Conservation (phyloP, 1,284 basidiomycete species). For the Ceratobasidium papillatum region DNA sequence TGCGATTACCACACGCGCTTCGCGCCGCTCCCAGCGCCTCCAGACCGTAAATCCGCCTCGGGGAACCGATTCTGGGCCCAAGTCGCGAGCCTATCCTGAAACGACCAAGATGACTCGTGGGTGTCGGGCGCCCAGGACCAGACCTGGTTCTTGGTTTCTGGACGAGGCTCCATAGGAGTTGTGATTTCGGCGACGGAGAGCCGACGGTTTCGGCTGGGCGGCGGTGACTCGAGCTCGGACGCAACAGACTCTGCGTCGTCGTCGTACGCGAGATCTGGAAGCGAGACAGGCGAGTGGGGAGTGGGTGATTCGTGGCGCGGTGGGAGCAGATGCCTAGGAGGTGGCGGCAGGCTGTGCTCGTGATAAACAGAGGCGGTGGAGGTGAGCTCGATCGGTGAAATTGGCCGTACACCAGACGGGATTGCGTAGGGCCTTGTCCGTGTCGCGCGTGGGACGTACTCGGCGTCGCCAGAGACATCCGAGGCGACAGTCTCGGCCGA, state of each 20-base stretch:
- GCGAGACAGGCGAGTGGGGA: slow-evolving; percentile 13
- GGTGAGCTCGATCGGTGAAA: slow-evolving; percentile 36
- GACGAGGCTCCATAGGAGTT: neutral
- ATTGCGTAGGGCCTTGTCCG: slow-evolving; percentile 19
- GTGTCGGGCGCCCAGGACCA: slow-evolving; percentile 24
- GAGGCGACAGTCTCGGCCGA: neutral
- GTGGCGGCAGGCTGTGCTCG: slow-evolving; percentile 28
- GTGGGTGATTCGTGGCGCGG: slow-evolving; percentile 3
- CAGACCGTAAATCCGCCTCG: slow-evolving; percentile 37
- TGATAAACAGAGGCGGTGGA: slow-evolving; percentile 15
- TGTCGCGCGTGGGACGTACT: slow-evolving; percentile 29
- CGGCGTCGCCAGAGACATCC: slow-evolving; percentile 12
- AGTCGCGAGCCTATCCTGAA: slow-evolving; percentile 35
- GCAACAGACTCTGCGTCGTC: slow-evolving; percentile 26
- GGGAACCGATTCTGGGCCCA: slow-evolving; percentile 41
- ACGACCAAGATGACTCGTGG: slow-evolving; percentile 15
- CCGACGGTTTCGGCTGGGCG: slow-evolving; percentile 11
- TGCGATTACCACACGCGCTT: slow-evolving; percentile 39
- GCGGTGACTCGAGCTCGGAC: slow-evolving; percentile 35
- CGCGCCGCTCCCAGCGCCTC: slow-evolving; percentile 14
- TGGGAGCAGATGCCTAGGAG: neutral
- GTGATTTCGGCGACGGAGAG: slow-evolving; percentile 16
- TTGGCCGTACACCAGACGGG: slow-evolving; percentile 15
- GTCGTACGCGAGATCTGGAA: slow-evolving; percentile 31
- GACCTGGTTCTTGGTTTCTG: neutral